These are phyloP conservation scores for Pholiota molesta DNA, from an alignment of 768 basidiomycete genomes.

Conservation along the genomic window DNA sequence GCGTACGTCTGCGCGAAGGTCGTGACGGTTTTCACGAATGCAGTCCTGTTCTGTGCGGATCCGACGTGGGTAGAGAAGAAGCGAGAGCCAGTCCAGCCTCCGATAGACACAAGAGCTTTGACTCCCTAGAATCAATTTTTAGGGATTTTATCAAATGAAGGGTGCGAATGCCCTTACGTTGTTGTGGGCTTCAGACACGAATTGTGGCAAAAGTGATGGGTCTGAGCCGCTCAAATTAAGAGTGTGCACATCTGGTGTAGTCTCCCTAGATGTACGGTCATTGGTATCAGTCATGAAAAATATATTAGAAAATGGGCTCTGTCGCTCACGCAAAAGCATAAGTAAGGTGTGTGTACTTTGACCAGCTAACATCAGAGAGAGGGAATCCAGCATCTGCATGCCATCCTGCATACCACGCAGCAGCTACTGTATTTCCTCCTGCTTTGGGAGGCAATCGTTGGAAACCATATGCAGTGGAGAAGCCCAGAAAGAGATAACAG, in stretches of 20 bases:
- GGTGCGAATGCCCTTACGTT: slow-evolving; percentile 32
- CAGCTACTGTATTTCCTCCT: slow-evolving; percentile 36
- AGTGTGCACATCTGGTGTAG: slow-evolving; percentile 37
- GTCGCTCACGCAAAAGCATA: slow-evolving; percentile 72
- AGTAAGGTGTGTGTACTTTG: slow-evolving; percentile 65
- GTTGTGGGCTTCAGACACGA: slow-evolving; percentile 51
- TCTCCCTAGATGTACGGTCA: slow-evolving; percentile 29
- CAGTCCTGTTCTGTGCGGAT: slow-evolving; percentile 58
- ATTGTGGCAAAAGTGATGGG: slow-evolving; percentile 51
- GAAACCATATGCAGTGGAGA: background rate
- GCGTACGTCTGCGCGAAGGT: slow-evolving; percentile 53
- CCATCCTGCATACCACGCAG: slow-evolving; percentile 76
- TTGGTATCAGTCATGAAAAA: slow-evolving; percentile 3
- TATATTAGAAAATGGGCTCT: slow-evolving; percentile 4
- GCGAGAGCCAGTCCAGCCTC: slow-evolving; percentile 70
- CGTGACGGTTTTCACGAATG: slow-evolving; percentile 63
- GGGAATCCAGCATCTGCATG: slow-evolving; percentile 52
- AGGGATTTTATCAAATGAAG: background rate
- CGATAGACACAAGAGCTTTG: slow-evolving; percentile 60
- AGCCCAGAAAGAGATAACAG: background rate
- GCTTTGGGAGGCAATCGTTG: background rate
- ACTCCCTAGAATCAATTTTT: slow-evolving; percentile 44
- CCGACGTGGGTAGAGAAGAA: slow-evolving; percentile 68
- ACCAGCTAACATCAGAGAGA: slow-evolving; percentile 62
- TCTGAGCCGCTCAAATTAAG: slow-evolving; percentile 48